Conservation (phyloP, 139 green algal species). For the Chlamydomonas sphaeroides region DNA sequence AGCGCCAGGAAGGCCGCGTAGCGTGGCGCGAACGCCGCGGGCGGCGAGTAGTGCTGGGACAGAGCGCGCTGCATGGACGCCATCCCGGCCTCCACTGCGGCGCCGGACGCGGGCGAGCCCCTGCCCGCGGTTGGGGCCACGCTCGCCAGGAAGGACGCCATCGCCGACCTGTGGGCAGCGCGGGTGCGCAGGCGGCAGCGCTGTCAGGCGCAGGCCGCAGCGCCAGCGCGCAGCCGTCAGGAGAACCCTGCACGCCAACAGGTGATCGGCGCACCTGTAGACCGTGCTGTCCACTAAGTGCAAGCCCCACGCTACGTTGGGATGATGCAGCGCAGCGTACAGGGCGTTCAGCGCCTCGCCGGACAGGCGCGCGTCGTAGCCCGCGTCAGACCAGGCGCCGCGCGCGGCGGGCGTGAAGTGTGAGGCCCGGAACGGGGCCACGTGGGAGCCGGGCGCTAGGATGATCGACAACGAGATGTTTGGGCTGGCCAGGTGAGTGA, state of each 20-base stretch:
- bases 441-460: background rate
- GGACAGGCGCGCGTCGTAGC: background rate
- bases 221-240: no score
- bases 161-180: background rate
- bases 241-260: background rate
- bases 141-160: background rate
- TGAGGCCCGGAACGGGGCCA: conserved; percentile 2
- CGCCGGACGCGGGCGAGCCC: no score
- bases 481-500: background rate
- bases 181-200: no score
- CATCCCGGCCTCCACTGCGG: no score
- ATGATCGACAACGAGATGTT: background rate
- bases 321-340: background rate
- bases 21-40: no score
- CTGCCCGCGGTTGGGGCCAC: background rate
- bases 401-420: background rate
- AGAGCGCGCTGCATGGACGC: background rate
- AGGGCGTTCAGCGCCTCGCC: background rate
- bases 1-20: background rate
- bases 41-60: background rate
- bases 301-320: conserved; percentile 22
- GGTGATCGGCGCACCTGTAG: conserved; percentile 7
- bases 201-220: no score
- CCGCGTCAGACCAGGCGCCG: background rate
- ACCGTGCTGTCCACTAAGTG: background rate